Conservation (phyloP, 2,329 filamentous ascomycete species). For the Cyphellophora attinorum region DNA sequence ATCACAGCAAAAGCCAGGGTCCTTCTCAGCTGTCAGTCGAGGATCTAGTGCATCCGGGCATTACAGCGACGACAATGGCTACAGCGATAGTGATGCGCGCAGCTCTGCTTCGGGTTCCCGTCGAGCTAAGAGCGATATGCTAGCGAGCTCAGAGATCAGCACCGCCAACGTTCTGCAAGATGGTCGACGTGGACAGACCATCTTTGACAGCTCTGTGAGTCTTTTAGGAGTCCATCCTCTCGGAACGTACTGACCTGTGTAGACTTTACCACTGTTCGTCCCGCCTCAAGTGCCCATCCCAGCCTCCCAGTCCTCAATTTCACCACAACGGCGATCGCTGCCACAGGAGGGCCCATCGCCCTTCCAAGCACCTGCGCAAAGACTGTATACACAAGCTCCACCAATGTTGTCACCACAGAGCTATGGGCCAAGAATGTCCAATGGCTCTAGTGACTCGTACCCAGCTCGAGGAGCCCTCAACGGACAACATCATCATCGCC, state of each 20-base stretch:
- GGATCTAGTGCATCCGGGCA: constrained; percentile 50
- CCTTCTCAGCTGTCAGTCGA: constrained; percentile 55
- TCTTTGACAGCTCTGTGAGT: constrained; percentile 94
- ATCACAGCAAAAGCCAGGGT: constrained; percentile 64
- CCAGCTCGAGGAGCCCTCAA: neutral
- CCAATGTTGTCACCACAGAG: constrained; percentile 77
- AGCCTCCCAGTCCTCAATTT: constrained; percentile 95
- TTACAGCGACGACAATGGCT: constrained; percentile 65
- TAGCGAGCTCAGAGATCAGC: constrained; percentile 94
- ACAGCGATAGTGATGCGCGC: constrained; percentile 79
- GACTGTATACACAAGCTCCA: constrained; percentile 59
- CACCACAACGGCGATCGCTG: constrained; percentile 74
- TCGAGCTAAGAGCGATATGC: constrained; percentile 68
- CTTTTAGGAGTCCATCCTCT: constrained; percentile 7
- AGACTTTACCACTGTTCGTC: constrained; percentile 94
- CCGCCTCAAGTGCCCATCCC: constrained; percentile 88
- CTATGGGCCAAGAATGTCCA: constrained; percentile 44
- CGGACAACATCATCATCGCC: constrained; percentile 50
- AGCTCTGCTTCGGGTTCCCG: constrained; percentile 63
- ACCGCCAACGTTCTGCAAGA: constrained; percentile 97
- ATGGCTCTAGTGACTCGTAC: neutral
- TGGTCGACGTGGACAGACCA: constrained; percentile 86
- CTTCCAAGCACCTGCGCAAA: constrained; percentile 65
- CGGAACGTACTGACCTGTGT: constrained; percentile 17
- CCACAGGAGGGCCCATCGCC: constrained; percentile 62